Evolutionary conservation across 257 asterid species (phyloP).

Genomic region (Mentha longifolia): DNA sequence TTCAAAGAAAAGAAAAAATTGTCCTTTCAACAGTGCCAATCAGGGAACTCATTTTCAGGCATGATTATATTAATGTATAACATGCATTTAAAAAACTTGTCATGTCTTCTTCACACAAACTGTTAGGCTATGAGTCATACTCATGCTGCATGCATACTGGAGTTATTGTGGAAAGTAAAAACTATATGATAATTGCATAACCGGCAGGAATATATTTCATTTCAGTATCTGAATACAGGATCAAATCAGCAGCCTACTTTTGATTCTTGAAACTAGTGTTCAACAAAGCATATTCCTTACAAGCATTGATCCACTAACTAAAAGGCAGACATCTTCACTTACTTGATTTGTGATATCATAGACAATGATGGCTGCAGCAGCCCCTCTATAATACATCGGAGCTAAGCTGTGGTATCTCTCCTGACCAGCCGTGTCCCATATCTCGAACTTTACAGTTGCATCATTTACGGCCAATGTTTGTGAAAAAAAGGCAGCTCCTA

Average conservation of each 20-base stretch:
- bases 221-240: neutral
- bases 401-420: conserved; percentile 94
- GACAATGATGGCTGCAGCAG: conserved; percentile 87
- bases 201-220: neutral
- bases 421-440: conserved; percentile 96
- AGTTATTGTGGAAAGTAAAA: neutral
- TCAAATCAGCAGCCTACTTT: neutral
- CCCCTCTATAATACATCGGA: conserved; percentile 93
- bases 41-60: too few species aligned
- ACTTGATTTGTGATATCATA: conserved; percentile 81
- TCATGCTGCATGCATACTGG: neutral
- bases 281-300: neutral
- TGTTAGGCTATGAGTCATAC: neutral
- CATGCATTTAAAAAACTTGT: too few species aligned
- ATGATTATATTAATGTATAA: too few species aligned
- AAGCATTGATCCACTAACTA: neutral
- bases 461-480: conserved; percentile 84
- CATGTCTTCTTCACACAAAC: neutral
- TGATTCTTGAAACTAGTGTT: neutral
- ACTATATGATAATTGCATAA: neutral
- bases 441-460: conserved; percentile 84
- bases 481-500: conserved; percentile 89
- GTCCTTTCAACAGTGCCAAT: too few species aligned
- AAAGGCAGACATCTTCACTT: conserved; percentile 28
- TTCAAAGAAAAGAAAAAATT: too few species aligned